These are phyloP conservation scores for Stagonosporopsis chrysanthemi DNA, from an alignment of 2,329 filamentous ascomycete genomes.

Conservation along the genomic window DNA sequence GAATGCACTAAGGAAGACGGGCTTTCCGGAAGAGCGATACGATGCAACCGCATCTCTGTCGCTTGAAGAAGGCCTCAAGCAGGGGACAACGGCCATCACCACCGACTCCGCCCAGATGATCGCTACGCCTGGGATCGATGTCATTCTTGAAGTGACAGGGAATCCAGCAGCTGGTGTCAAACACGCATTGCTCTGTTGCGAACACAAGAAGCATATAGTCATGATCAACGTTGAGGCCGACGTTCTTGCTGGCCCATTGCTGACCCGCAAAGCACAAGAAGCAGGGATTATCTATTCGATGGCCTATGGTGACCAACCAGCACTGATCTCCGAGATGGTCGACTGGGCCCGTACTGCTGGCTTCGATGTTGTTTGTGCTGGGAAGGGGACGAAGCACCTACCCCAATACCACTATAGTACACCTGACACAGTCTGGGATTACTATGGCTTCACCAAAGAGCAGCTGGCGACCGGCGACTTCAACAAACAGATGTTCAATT, in stretches of 20 bases:
- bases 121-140: slow-evolving; percentile 54
- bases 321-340: slow-evolving; percentile 54
- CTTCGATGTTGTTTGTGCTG: slow-evolving; percentile 56
- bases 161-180: slow-evolving; percentile 55
- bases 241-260: slow-evolving; percentile 53
- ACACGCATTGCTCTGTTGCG: slow-evolving; percentile 54
- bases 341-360: slow-evolving; percentile 56
- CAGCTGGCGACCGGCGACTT: slow-evolving; percentile 54
- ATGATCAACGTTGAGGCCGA: slow-evolving; percentile 59
- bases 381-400: slow-evolving; percentile 58
- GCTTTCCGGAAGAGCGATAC: slow-evolving; percentile 51
- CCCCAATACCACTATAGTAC: slow-evolving; percentile 57
- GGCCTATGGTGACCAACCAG: slow-evolving; percentile 58
- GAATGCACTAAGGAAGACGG: slow-evolving; percentile 52
- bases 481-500: slow-evolving; percentile 60
- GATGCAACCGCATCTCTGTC: slow-evolving; percentile 42
- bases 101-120: slow-evolving; percentile 55
- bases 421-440: slow-evolving; percentile 57
- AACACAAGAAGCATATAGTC: slow-evolving; percentile 59
- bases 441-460: slow-evolving; percentile 57
- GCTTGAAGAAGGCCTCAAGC: slow-evolving; percentile 48
- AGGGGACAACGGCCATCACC: slow-evolving; percentile 53
- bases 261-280: slow-evolving; percentile 53
- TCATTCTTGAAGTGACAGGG: slow-evolving; percentile 56
- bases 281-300: slow-evolving; percentile 58